A percentile compares a stretch with the other conserved stretches of the same genome.
Conservation (phyloP, 441 rosid species). For the Kokia cookei region DNA sequence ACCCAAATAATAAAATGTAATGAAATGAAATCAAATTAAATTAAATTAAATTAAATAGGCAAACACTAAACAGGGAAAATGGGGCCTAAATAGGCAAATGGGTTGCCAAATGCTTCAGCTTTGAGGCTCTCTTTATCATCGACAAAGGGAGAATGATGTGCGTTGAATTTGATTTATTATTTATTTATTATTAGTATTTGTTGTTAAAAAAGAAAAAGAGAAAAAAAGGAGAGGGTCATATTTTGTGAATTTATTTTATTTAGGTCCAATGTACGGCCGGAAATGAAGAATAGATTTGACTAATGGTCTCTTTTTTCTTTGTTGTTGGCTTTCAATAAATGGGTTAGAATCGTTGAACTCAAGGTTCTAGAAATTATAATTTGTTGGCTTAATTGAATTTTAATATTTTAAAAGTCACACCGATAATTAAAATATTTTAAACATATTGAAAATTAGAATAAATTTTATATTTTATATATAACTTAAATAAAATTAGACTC, state of each 20-base stretch:
- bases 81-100: background rate
- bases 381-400: background rate
- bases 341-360: slow-evolving; percentile 14
- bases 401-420: background rate
- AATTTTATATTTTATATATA: no score
- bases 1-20: no score
- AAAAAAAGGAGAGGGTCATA: background rate
- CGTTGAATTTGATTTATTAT: slow-evolving; percentile 2
- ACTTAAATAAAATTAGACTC: no score
- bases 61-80: no score
- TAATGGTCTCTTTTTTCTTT: no score
- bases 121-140: background rate
- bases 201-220: no score
- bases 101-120: background rate
- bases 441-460: no score
- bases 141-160: background rate
- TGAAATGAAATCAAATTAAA: no score
- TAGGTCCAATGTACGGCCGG: slow-evolving; percentile 1
- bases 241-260: background rate
- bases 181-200: no score
- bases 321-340: background rate
- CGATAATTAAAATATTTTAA: no score
- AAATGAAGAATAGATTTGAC: background rate
- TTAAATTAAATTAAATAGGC: background rate
- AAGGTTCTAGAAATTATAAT: background rate